Base-by-base conservation (phyloP, 805 yeast species). In the Alloascoidea africana region DNA sequence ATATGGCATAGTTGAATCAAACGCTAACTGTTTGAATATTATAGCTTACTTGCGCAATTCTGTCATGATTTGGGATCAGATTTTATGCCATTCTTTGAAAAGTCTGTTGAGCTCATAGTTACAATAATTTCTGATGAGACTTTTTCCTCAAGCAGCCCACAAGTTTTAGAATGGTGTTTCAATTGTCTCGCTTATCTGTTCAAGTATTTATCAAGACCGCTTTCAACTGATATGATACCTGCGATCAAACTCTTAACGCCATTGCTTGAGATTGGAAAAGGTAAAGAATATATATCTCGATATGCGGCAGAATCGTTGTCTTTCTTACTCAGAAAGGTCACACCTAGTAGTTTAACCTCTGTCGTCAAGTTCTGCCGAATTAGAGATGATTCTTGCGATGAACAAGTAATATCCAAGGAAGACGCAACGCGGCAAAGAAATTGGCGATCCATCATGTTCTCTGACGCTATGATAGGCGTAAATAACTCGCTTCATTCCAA, bases 51-150 rank as follows among this genome's bases (percentile, higher is more conserved):
- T 16, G 71, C 94, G 0, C 94, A 86, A 50, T 79, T 91, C 47
- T 76, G 86, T 32, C 96, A 84, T 48, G 98, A 89, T 60, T 60
- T 89, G 43, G 96, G 96, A 5, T 78, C 89, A 2, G 97, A 89
- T 46, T 91, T 87, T 50, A 68, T 85, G 62, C 71, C 70, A 5
- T 85, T 62, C 49, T 86, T 84, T 50, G 59, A 59, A 2, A 52
- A 57, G 17, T 58, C 85, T 1, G 56, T 89, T 35, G 45, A 49
- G 0, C 46, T 68, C 16, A 63, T 87, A 33, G 68, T 67, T 3
- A 53, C 59, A 0, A 51, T 83, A 38, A 65, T 82, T 4, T 42
- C 58, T 5, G 47, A 50, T 18, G 71, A 73, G 41, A 72, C 70
- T 42, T 8, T 23, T 8, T 23, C 30, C n/a, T 23, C 30, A 23